These are phyloP conservation scores for Gaeumannomyces sp. DNA, from an alignment of 2,329 filamentous ascomycete species.

Conservation along the genomic window DNA sequence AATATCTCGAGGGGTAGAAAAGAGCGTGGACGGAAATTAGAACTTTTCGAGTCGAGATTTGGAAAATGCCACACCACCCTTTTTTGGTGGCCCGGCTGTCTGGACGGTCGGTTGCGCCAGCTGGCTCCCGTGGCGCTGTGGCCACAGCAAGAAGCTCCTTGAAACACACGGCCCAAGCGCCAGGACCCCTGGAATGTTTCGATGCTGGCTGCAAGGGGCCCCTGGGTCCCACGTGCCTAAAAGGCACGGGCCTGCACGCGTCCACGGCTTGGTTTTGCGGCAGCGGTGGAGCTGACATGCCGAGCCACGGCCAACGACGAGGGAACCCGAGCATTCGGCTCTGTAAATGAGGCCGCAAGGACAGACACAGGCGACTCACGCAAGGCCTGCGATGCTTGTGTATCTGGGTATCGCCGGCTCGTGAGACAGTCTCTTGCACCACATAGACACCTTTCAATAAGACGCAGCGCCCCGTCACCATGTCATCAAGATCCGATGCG, in stretches of 20 bases:
- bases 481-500: background rate
- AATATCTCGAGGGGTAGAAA: background rate
- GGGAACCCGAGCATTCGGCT: no score
- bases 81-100: background rate
- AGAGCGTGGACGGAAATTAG: background rate
- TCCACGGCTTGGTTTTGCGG: no score
- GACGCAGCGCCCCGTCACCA: background rate
- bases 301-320: no score
- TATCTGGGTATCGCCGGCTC: background rate
- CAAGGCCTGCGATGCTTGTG: no score
- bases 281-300: no score
- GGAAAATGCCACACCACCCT: background rate
- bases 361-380: no score
- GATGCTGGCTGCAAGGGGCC: background rate
- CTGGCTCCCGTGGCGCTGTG: background rate
- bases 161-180: conserved; percentile 5
- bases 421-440: background rate
- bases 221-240: background rate
- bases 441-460: background rate
- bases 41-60: background rate
- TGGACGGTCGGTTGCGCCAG: no score
- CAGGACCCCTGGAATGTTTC: conserved; percentile 5
- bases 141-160: background rate
- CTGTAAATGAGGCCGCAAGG: no score
- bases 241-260: background rate